Conservation (phyloP, 352 stramenopile species). For the Globisporangium lucens region DNA sequence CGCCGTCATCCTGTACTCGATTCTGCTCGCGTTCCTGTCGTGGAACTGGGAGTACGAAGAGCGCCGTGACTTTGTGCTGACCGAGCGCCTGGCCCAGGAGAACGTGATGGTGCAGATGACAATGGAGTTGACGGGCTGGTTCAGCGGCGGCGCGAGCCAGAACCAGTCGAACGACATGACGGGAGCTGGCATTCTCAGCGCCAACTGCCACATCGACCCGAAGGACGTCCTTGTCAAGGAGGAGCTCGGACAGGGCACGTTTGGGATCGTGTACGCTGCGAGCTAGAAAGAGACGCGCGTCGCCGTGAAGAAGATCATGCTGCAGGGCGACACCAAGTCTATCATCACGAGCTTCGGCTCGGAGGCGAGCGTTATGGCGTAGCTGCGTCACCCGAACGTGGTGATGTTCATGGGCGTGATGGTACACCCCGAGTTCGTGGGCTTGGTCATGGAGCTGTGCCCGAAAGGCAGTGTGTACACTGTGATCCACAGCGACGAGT, state of each 20-base stretch:
- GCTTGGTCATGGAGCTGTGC: constrained; percentile 88
- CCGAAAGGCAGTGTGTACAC: constrained; percentile 83
- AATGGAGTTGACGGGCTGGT: constrained; percentile 88
- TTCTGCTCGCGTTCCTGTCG: constrained; percentile 73
- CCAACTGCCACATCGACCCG: constrained; percentile 81
- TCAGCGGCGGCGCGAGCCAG: constrained; percentile 64
- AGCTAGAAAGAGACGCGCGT: constrained; percentile 82
- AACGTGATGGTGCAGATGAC: constrained; percentile 89
- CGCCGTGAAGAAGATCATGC: constrained; percentile 83
- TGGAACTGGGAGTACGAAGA: constrained; percentile 90
- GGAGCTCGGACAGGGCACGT: constrained; percentile 73
- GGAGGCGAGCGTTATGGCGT: constrained; percentile 79
- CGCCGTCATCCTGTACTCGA: constrained; percentile 73
- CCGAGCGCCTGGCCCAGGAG: constrained; percentile 75
- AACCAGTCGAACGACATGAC: constrained; percentile 47
- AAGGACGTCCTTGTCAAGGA: constrained; percentile 81
- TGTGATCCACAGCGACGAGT: constrained; percentile 71
- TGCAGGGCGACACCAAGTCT: constrained; percentile 73
- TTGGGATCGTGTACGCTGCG: constrained; percentile 71
- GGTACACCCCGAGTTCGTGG: constrained; percentile 83
- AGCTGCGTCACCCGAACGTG: constrained; percentile 80
- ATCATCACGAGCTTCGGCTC: constrained; percentile 84
- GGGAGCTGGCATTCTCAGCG: constrained; percentile 57
- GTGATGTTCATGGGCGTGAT: constrained; percentile 92
- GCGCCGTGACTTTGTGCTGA: constrained; percentile 80